These are phyloP conservation scores for Alisma plantagoaquatica DNA, from an alignment of 106 monocot genomes.

Conservation along the genomic window DNA sequence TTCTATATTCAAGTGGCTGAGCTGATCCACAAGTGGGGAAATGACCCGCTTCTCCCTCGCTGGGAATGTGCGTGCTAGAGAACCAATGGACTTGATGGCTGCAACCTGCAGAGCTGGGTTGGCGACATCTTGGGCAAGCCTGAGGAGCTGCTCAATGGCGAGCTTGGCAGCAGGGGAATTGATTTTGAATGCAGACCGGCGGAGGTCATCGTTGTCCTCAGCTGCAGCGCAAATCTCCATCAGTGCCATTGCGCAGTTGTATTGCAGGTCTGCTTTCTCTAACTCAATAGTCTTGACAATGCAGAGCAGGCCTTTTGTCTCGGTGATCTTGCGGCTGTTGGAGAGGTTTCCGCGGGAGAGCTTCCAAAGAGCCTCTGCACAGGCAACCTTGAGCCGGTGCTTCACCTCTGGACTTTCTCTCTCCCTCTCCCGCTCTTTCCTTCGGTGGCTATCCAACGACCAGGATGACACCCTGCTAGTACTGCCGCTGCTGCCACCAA, in stretches of 20 bases:
- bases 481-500: not conserved
- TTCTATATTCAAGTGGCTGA: conserved; percentile 39
- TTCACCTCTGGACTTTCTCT: conserved; percentile 45
- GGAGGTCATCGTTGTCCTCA: conserved; percentile 41
- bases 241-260: conserved; percentile 43
- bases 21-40: conserved; percentile 35
- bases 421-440: conserved; percentile 40
- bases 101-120: conserved; percentile 24
- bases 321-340: conserved; percentile 53
- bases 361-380: conserved; percentile 47
- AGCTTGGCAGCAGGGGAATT: conserved; percentile 49
- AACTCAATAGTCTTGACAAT: conserved; percentile 41
- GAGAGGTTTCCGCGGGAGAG: conserved; percentile 27
- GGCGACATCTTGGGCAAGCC: conserved; percentile 21
- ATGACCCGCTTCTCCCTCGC: conserved; percentile 39
- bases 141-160: conserved; percentile 48
- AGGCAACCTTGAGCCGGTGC: conserved; percentile 27
- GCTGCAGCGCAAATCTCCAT: conserved; percentile 42
- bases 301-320: conserved; percentile 56
- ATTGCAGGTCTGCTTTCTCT: conserved; percentile 44
- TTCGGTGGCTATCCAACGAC: conserved; percentile 6
- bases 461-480: not conserved
- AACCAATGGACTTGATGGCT: conserved; percentile 46
- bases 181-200: conserved; percentile 51
- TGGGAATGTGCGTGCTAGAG: conserved; percentile 35